Evolutionary conservation across 352 stramenopile genomes (phyloP).

Genomic region (Sclerospora graminicola): DNA sequence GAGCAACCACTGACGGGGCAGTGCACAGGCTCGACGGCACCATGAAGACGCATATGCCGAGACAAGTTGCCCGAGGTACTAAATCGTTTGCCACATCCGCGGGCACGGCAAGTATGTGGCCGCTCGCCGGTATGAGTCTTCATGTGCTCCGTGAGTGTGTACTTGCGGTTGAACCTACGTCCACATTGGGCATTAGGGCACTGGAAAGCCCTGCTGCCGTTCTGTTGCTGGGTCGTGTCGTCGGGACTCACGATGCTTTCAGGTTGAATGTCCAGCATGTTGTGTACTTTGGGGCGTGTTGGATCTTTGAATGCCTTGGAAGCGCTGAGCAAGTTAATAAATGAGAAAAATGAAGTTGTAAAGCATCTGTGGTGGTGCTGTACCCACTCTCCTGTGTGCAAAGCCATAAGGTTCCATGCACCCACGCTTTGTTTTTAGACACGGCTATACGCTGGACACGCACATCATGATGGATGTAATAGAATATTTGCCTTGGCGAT

Average conservation of each 20-base stretch:
- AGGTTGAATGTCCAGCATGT: constrained; percentile 15
- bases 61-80: constrained; percentile 42
- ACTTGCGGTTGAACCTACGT: constrained; percentile 55
- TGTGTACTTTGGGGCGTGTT: neutral
- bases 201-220: constrained; percentile 26
- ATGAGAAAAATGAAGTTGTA: constrained; percentile 7
- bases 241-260: constrained; percentile 8
- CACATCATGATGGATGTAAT: constrained; percentile 26
- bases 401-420: no score
- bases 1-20: constrained; percentile 19
- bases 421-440: constrained; percentile 1
- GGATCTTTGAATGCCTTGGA: constrained; percentile 1
- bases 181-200: constrained; percentile 31
- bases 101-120: constrained; percentile 26
- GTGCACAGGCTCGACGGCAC: constrained; percentile 24
- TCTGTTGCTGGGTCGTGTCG: constrained; percentile 6
- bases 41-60: constrained; percentile 35
- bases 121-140: constrained; percentile 65
- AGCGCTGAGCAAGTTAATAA: constrained; percentile 14
- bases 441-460: constrained; percentile 6
- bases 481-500: constrained; percentile 8
- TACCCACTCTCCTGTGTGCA: no score
- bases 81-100: constrained; percentile 36
- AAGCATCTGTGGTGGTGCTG: constrained; percentile 1
- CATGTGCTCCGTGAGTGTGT: constrained; percentile 62